phyloP scores from a whole-genome alignment of 2,329 filamentous ascomycete genomes.

The Trichoderma semiorbis region DNA sequence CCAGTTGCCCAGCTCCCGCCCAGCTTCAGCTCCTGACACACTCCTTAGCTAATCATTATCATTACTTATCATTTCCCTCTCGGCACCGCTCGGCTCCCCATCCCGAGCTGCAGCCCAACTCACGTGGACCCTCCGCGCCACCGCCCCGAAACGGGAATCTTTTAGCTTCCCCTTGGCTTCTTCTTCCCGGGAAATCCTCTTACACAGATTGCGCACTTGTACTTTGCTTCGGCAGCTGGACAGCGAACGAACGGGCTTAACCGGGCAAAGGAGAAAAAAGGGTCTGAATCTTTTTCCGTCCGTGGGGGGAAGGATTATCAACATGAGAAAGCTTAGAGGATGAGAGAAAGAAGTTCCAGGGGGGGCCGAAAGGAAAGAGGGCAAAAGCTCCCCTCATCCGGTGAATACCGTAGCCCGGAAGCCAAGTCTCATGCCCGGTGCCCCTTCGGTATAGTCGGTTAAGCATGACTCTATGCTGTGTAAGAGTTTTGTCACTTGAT shows the following conservation, averaged over 20 bases:
- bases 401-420: background rate
- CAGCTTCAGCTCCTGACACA: background rate
- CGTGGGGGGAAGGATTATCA: background rate
- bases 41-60: background rate
- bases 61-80: background rate
- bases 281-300: background rate
- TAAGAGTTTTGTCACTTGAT: background rate
- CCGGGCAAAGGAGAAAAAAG: background rate
- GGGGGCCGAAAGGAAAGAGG: background rate
- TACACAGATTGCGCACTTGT: background rate
- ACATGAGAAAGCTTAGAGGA: background rate
- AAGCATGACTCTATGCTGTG: background rate
- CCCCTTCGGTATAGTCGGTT: constrained; percentile 18
- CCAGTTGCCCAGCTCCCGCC: background rate
- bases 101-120: constrained; percentile 7
- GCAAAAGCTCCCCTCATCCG: constrained; percentile 15
- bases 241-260: background rate
- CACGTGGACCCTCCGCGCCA: background rate
- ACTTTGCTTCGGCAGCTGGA: background rate
- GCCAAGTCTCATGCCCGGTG: background rate
- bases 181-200: constrained; percentile 18
- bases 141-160: background rate
- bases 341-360: background rate
- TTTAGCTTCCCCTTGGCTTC: background rate
- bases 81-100: background rate